A percentile compares a stretch with the other conserved stretches of the same genome.
These are phyloP conservation scores for Phytopythium ostracodes DNA, from an alignment of 352 stramenopile species.

Conservation along the genomic window DNA sequence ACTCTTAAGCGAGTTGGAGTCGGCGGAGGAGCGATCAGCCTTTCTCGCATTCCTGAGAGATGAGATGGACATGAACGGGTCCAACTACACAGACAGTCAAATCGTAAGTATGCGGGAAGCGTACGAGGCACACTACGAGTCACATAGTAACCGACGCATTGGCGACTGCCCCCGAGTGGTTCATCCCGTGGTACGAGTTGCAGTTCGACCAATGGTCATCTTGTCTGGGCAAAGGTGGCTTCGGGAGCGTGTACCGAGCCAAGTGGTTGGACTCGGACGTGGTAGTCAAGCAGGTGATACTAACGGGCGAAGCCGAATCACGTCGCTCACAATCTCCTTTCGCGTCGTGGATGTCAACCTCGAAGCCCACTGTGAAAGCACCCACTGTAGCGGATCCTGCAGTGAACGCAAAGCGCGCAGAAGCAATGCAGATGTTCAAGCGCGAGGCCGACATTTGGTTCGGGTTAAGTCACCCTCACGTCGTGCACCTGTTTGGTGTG, in stretches of 20 bases:
- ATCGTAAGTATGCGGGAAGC: not conserved
- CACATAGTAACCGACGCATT: not conserved
- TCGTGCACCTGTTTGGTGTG: constrained; percentile 27
- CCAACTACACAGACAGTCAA: not conserved
- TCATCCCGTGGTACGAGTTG: constrained; percentile 6
- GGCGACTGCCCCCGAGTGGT: not conserved
- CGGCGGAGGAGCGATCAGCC: not conserved
- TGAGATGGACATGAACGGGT: not conserved
- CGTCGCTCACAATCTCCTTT: not conserved
- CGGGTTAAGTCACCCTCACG: constrained; percentile 24
- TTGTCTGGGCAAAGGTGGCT: not conserved
- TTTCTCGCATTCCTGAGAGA: not conserved
- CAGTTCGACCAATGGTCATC: not conserved
- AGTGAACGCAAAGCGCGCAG: not conserved
- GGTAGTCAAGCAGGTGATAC: constrained; percentile 19
- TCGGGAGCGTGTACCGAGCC: not conserved
- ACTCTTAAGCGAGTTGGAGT: not conserved
- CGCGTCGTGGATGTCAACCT: not conserved
- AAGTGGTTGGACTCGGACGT: constrained; percentile 10
- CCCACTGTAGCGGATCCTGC: not conserved
- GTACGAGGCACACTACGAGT: not conserved
- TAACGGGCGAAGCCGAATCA: not conserved
- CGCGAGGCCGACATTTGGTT: constrained; percentile 28
- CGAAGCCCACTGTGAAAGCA: constrained; percentile 1
- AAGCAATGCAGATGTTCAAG: constrained; percentile 18